Conservation (phyloP, 441 rosid genomes). For the Omphalea diandra region DNA sequence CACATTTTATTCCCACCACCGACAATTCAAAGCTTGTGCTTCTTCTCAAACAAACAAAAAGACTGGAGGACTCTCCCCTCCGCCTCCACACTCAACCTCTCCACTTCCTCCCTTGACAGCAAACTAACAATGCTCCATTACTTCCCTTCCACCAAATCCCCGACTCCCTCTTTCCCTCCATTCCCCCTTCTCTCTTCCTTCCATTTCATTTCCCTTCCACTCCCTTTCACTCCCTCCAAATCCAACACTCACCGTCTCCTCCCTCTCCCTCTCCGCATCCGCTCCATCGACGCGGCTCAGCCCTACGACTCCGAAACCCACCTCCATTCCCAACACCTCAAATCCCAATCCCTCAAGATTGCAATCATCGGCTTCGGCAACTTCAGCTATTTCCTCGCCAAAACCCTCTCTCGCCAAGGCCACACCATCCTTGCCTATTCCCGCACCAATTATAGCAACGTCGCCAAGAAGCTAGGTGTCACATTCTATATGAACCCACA, state of each 20-base stretch:
- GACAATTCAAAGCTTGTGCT: too few relatives aligned
- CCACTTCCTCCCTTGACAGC: not conserved
- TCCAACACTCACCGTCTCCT: constrained; percentile 4
- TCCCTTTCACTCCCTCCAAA: not conserved
- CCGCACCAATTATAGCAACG: constrained; percentile 48
- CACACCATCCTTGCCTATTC: constrained; percentile 64
- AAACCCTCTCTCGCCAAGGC: constrained; percentile 61
- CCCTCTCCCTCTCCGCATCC: constrained; percentile 35
- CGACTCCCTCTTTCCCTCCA: not conserved
- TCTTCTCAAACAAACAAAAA: too few relatives aligned
- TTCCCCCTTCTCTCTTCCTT: not conserved
- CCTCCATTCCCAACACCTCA: constrained; percentile 40
- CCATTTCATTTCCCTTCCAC: not conserved
- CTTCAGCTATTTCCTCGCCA: constrained; percentile 70
- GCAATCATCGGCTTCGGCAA: constrained; percentile 75
- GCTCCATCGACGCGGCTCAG: constrained; percentile 57
- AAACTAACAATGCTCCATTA: too few relatives aligned
- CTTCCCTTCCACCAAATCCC: constrained; percentile 12
- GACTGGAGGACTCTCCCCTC: too few relatives aligned
- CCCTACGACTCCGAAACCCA: constrained; percentile 50
- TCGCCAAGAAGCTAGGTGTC: constrained; percentile 48
- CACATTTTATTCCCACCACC: too few relatives aligned
- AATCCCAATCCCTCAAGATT: constrained; percentile 51
- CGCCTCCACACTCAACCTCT: too few relatives aligned
- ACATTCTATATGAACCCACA: constrained; percentile 67